Base-by-base conservation (phyloP, 2,329 filamentous ascomycete species). In the Ascochyta lentis region DNA sequence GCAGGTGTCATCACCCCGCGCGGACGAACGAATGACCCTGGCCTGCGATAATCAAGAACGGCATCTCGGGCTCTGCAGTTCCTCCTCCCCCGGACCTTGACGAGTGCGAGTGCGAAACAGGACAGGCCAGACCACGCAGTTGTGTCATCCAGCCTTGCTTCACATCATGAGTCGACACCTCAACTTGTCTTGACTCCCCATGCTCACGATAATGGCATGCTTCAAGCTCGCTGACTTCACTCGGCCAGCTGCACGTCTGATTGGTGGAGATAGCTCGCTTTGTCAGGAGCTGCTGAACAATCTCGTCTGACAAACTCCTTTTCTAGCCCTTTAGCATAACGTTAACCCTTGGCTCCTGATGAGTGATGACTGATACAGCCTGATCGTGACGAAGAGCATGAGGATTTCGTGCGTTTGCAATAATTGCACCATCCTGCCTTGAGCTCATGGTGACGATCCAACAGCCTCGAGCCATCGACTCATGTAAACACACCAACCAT, bases 211-310 rank as follows among this genome's bases (percentile, higher is more conserved):
- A 23, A 58, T 8, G 4, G 5, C 39, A 31, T 50, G 58, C 56
- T 45, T 58, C 57, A 61, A 54, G 61, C 37, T 39, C 40, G 54
- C 31, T 27, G 48, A 26, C 55, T 34, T 50, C 34, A 7, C 15
- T 42, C 39, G 47, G 51, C 15, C n/a, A 45, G 41, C 24, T 48
- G 48, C 44, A 35, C 27, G 15, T 42, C 38, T 63, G 29, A 67
- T 68, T 70, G 66, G 63, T 42, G 47, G 49, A 29, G 29, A 16
- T 27, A 22, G 44, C 43, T 51, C 44, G 64, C 60, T 66, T 67
- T 67, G 65, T 64, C 47, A 68, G 33, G 38, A 16, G 27, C 37
- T 68, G 67, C 65, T 69, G 65, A 67, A 65, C 56, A 69, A 69
- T 66, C 61, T 47, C 50, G 44, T 64, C 61, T 70, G 67, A 68